A percentile compares a stretch with the other conserved stretches of the same genome.
These are phyloP conservation scores for Pontederia paniculata DNA, from an alignment of 176 grass and related monocot genomes.

Conservation along the genomic window DNA sequence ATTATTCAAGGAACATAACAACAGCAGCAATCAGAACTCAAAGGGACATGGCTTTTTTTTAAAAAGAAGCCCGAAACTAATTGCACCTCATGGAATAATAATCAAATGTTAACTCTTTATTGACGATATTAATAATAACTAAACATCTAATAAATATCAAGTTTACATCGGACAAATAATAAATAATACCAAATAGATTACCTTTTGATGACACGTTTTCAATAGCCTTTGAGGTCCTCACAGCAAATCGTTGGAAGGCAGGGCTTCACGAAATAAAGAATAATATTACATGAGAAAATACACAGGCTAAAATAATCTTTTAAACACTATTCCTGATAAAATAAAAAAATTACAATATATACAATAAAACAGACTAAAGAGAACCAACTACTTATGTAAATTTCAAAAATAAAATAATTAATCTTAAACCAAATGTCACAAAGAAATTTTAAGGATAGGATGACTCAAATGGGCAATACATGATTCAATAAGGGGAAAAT, in stretches of 20 bases:
- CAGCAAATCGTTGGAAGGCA: constrained; percentile 70
- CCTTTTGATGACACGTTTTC: constrained; percentile 49
- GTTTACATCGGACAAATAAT: not conserved
- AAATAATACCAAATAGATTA: not conserved
- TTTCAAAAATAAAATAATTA: too few relatives aligned
- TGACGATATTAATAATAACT: not conserved
- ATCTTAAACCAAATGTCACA: too few relatives aligned
- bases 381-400: too few relatives aligned
- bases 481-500: not conserved
- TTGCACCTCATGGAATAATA: too few relatives aligned
- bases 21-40: too few relatives aligned
- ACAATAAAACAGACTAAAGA: not conserved
- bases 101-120: too few relatives aligned
- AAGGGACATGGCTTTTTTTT: too few relatives aligned
- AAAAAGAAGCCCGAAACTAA: too few relatives aligned
- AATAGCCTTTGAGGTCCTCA: constrained; percentile 48
- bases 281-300: not conserved
- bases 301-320: not conserved
- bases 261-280: constrained; percentile 24
- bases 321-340: not conserved
- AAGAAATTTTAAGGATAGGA: too few relatives aligned
- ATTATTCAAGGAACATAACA: too few relatives aligned
- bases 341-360: not conserved
- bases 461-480: too few relatives aligned
- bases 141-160: not conserved